Conservation (phyloP, 768 basidiomycete genomes). For the Mycena latifolia region DNA sequence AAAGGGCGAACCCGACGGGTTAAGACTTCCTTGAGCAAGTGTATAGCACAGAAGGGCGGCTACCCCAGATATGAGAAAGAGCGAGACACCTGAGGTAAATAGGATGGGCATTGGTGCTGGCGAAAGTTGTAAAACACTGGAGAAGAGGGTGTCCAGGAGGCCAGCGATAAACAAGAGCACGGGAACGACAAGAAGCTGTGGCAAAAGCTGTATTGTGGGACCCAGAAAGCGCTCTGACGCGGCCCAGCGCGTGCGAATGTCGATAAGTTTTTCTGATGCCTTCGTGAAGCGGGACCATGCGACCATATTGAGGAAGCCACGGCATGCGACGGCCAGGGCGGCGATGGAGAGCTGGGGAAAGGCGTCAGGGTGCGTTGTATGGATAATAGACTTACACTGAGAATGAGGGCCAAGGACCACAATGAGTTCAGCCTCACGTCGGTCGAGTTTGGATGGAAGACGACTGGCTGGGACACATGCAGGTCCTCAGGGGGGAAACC, state of each 20-base stretch:
- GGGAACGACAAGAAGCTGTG: constrained; percentile 35
- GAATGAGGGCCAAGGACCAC: constrained; percentile 37
- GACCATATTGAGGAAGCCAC: constrained; percentile 32
- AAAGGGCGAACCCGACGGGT: constrained; percentile 19
- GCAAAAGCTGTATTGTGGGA: constrained; percentile 31
- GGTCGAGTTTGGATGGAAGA: constrained; percentile 31
- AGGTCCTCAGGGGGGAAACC: constrained; percentile 11
- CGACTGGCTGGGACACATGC: background rate
- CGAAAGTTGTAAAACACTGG: constrained; percentile 19
- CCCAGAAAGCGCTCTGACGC: constrained; percentile 32
- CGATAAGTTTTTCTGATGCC: constrained; percentile 30
- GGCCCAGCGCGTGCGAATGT: constrained; percentile 35
- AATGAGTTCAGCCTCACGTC: constrained; percentile 32
- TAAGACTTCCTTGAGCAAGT: constrained; percentile 15
- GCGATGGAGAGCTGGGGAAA: constrained; percentile 32
- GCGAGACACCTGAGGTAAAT: constrained; percentile 24
- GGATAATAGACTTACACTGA: constrained; percentile 23
- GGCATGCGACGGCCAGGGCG: constrained; percentile 36
- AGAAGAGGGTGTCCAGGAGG: constrained; percentile 35
- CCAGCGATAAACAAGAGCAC: constrained; percentile 36
- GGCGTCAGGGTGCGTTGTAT: background rate
- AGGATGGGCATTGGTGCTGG: constrained; percentile 13
- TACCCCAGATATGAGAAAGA: constrained; percentile 23
- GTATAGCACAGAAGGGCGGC: constrained; percentile 22
- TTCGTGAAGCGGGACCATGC: constrained; percentile 26